Evolutionary conservation across 192 early-diverging fungal genomes (phyloP).

Genomic region (Podila horticola): DNA sequence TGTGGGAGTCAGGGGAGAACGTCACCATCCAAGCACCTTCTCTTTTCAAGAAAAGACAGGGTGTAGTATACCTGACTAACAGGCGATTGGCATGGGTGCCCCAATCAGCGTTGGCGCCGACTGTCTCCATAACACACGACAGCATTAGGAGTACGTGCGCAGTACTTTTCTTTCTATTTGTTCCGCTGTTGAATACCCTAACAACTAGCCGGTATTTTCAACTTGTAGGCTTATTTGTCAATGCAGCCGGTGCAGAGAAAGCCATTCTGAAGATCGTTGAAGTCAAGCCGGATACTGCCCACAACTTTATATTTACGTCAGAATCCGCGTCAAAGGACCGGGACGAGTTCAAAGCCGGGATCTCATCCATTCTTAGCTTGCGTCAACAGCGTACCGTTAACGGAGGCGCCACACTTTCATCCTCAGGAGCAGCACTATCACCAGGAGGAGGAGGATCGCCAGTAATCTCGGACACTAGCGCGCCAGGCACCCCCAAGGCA

Average conservation of each 20-base stretch:
- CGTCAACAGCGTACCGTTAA: slow-evolving; percentile 15
- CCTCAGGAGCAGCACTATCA: slow-evolving; percentile 7
- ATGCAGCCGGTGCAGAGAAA: slow-evolving; percentile 55
- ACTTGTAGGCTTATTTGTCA: slow-evolving; percentile 46
- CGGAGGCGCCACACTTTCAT: slow-evolving; percentile 6
- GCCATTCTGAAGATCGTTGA: slow-evolving; percentile 67
- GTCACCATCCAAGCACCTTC: slow-evolving; percentile 13
- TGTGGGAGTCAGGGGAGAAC: slow-evolving; percentile 46
- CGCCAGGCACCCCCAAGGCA: slow-evolving; percentile 53
- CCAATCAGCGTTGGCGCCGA: slow-evolving; percentile 52
- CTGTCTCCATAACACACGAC: slow-evolving; percentile 57
- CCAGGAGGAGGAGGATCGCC: slow-evolving; percentile 12
- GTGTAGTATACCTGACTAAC: slow-evolving; percentile 61
- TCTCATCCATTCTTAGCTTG: slow-evolving; percentile 53
- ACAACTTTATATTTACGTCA: slow-evolving; percentile 58
- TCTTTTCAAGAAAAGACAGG: slow-evolving; percentile 36
- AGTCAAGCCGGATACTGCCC: slow-evolving; percentile 41
- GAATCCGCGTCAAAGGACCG: slow-evolving; percentile 56
- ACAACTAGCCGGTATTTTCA: background rate
- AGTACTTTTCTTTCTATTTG: background rate
- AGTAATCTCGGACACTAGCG: slow-evolving; percentile 18
- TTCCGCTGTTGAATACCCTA: background rate
- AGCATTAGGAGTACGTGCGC: slow-evolving; percentile 48
- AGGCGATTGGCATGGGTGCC: slow-evolving; percentile 66
- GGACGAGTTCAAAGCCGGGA: slow-evolving; percentile 57